Evolutionary conservation across 2,329 filamentous ascomycete species (phyloP), one percentile per base, ranked within the genome.

Genomic region (Pseudogymnoascus sp.): DNA sequence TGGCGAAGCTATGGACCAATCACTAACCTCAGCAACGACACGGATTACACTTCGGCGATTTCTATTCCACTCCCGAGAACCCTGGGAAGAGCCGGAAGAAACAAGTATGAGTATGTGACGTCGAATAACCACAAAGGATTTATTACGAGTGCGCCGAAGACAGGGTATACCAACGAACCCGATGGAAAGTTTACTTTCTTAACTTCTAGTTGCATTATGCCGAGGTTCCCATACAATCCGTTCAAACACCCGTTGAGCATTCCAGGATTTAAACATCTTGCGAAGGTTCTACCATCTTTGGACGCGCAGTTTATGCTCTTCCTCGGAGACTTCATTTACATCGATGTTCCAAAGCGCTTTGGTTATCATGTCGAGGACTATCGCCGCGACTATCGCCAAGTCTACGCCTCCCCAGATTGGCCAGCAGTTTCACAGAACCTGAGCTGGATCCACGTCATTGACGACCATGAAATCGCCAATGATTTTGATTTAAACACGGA

Each of bases 331-430:
- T 96, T 95, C 73, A 93, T 96, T 72, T 96, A 96, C 72, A 83
- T 91, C 37, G 95, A 99, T 71, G 93, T 97, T 0, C 93, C 93
- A 0, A 82, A 86, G 59, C 86, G 89, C 8, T 89, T 93, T 72
- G 92, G 91, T 10, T 85, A 82, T 42, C 82, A 85, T 0, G 78
- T 81, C 1, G 86, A 90, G 62, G 86, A 92, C 70, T 99, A 97
- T 74, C 85, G 93, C 60, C 86, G 91, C 72, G 92, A 97, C 73
- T 99, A 99, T 73, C 87, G 93, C 18, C 91, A 96, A 70, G 87
- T 97, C n/a, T 99, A 99, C 72, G 89, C 91, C 0, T 96, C 93
- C 2, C 93, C 93, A 0, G 93, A 96, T 68, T 99, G 95, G 95
- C 80, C 84, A 0, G 78, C 85, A 0, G 86, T 90, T 10, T 86